Percentiles rank a stretch among this genome's conserved stretches.
Evolutionary conservation across 495 filamentous ascomycete species (phyloP).

Genomic region (Jackrogersella minutella): DNA sequence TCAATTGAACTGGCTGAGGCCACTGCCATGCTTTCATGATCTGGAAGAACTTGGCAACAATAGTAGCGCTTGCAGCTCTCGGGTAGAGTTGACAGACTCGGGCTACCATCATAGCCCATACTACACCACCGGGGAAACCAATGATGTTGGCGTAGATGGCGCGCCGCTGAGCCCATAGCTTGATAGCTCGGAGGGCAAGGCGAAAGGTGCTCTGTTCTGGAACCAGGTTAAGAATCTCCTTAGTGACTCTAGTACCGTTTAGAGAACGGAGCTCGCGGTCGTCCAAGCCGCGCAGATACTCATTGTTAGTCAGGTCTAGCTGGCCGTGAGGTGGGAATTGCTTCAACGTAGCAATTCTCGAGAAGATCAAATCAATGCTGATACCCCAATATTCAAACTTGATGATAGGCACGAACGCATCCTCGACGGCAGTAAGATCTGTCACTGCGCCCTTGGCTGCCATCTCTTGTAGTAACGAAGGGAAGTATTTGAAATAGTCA

Average conservation of each 20-base stretch:
- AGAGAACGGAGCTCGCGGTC: constrained; percentile 86
- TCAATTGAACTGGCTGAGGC: constrained; percentile 89
- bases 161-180: constrained; percentile 93
- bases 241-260: constrained; percentile 92
- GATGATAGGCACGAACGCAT: constrained; percentile 94
- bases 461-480: constrained; percentile 74
- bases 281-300: constrained; percentile 82
- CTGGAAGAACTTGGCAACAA: constrained; percentile 91
- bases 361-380: constrained; percentile 94
- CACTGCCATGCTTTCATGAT: constrained; percentile 92
- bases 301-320: constrained; percentile 77
- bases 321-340: constrained; percentile 74
- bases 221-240: constrained; percentile 87
- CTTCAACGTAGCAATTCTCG: constrained; percentile 71
- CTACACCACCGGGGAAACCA: constrained; percentile 94
- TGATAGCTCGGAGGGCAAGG: constrained; percentile 86
- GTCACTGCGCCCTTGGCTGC: constrained; percentile 77
- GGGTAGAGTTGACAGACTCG: constrained; percentile 98
- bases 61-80: constrained; percentile 81
- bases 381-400: constrained; percentile 91
- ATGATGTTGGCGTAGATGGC: constrained; percentile 96
- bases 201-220: constrained; percentile 90
- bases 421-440: constrained; percentile 84
- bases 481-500: constrained; percentile 92
- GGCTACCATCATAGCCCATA: constrained; percentile 97